Conservation (phyloP, 768 basidiomycete genomes). For the Myochromella boudieri region DNA sequence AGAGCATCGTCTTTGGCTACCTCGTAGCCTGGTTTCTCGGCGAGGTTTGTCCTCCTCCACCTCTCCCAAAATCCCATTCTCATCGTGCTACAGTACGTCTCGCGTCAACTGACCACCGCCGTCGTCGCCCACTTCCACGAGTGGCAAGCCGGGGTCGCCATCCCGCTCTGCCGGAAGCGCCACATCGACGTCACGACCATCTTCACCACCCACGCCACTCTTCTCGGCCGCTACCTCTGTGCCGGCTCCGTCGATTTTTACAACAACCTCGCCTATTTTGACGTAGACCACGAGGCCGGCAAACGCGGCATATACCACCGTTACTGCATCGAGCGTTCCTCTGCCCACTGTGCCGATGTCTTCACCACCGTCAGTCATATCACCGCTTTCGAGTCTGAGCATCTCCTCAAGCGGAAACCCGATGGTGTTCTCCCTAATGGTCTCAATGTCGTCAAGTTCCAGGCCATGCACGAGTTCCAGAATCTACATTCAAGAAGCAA, state of each 20-base stretch:
- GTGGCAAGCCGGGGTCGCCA: constrained; percentile 98
- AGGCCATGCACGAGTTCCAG: constrained; percentile 99
- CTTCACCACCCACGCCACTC: constrained; percentile 97
- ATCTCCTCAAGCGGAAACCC: constrained; percentile 94
- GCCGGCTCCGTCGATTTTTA: constrained; percentile 99
- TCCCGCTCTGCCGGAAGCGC: constrained; percentile 91
- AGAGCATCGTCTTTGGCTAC: constrained; percentile 96
- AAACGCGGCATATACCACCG: constrained; percentile 98
- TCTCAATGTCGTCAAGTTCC: constrained; percentile 97
- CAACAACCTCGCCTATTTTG: constrained; percentile 99
- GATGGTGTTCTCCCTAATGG: constrained; percentile 98
- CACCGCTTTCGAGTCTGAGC: constrained; percentile 96
- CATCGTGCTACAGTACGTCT: constrained; percentile 59
- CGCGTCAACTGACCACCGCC: constrained; percentile 78
- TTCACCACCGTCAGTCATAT: constrained; percentile 98
- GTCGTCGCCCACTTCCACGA: constrained; percentile 99
- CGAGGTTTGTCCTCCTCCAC: constrained; percentile 59
- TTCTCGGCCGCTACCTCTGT: constrained; percentile 97
- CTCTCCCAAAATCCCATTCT: constrained; percentile 5
- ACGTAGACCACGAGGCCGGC: constrained; percentile 98
- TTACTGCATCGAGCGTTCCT: constrained; percentile 96
- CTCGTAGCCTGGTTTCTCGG: constrained; percentile 99
- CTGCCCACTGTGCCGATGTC: constrained; percentile 94
- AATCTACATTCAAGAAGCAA: constrained; percentile 92
- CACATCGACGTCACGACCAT: constrained; percentile 98